Conservation (phyloP, 2,329 filamentous ascomycete species). For the Aspergillus hiratsukae region DNA sequence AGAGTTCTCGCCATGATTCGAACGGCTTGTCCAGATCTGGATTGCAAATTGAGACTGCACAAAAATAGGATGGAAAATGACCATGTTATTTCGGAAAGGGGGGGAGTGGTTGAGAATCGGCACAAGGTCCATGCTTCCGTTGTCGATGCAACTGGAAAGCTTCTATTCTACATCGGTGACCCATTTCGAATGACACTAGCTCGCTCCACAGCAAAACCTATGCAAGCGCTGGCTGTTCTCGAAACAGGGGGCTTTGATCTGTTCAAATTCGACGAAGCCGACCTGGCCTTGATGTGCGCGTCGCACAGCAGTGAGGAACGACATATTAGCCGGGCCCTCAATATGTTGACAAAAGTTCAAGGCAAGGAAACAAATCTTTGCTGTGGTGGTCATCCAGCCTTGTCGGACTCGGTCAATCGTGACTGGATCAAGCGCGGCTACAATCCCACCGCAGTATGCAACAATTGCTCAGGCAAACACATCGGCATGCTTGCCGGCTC, state of each 20-base stretch:
- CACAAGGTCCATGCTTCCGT: slow-evolving; percentile 44
- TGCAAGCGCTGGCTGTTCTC: slow-evolving; percentile 43
- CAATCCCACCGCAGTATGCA: slow-evolving; percentile 36
- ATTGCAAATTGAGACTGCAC: no score
- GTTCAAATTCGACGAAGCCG: slow-evolving; percentile 37
- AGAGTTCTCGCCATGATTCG: no score
- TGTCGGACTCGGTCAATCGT: slow-evolving; percentile 34
- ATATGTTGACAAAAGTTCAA: slow-evolving; percentile 36
- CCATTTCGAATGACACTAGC: slow-evolving; percentile 40
- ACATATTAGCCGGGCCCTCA: slow-evolving; percentile 36
- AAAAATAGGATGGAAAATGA: slow-evolving; percentile 10
- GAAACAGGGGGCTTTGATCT: slow-evolving; percentile 39
- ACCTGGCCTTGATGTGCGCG: slow-evolving; percentile 46
- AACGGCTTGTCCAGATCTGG: no score
- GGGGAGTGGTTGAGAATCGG: slow-evolving; percentile 41
- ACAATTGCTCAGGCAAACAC: slow-evolving; percentile 50
- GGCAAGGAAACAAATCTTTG: slow-evolving; percentile 35
- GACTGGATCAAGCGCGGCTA: slow-evolving; percentile 39
- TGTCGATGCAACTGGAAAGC: slow-evolving; percentile 33
- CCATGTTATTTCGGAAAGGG: slow-evolving; percentile 35
- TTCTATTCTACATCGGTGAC: slow-evolving; percentile 41
- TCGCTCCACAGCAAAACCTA: slow-evolving; percentile 46
- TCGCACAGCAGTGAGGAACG: slow-evolving; percentile 45
- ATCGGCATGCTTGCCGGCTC: slow-evolving; percentile 46
- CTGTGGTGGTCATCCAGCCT: slow-evolving; percentile 42